Evolutionary conservation across 257 asterid species (phyloP).

Genomic region (Sherardia arvensis): DNA sequence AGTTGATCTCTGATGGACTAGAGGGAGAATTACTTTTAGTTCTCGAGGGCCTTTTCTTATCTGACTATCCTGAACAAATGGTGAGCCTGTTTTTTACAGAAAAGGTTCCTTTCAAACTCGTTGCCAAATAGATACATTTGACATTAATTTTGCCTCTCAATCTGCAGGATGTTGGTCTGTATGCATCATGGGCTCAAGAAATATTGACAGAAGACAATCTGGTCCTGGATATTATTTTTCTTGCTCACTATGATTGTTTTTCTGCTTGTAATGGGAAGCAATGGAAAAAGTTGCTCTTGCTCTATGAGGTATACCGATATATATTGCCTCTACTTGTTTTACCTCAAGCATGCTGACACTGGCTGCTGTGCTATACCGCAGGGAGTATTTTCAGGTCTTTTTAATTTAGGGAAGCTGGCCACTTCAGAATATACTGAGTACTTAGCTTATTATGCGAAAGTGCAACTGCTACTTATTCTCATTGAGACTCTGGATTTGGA

Average conservation of each 20-base stretch:
- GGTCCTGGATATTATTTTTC: slow-evolving; percentile 77
- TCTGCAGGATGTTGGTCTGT: slow-evolving; percentile 72
- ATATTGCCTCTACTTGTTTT: not conserved
- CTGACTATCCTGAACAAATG: slow-evolving; percentile 72
- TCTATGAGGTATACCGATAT: slow-evolving; percentile 63
- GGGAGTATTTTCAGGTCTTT: slow-evolving; percentile 62
- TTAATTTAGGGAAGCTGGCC: slow-evolving; percentile 66
- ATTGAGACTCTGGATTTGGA: slow-evolving; percentile 85
- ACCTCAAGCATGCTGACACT: slow-evolving; percentile 6
- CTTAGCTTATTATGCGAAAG: slow-evolving; percentile 67
- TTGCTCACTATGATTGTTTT: slow-evolving; percentile 68
- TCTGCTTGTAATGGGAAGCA: slow-evolving; percentile 54
- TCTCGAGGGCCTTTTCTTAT: slow-evolving; percentile 58
- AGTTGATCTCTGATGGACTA: slow-evolving; percentile 65
- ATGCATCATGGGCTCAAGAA: slow-evolving; percentile 86
- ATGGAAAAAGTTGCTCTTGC: slow-evolving; percentile 67
- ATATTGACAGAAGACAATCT: slow-evolving; percentile 71
- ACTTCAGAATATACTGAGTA: slow-evolving; percentile 62
- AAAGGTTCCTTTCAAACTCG: slow-evolving; percentile 9
- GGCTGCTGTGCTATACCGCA: slow-evolving; percentile 23
- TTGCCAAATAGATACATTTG: slow-evolving; percentile 4
- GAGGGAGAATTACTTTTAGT: slow-evolving; percentile 47
- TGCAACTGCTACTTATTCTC: slow-evolving; percentile 73
- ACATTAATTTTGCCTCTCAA: slow-evolving; percentile 3
- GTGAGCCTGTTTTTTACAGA: slow-evolving; percentile 29